Conservation (phyloP, 73 alveolate genomes). For the Paramecium caudatum region DNA sequence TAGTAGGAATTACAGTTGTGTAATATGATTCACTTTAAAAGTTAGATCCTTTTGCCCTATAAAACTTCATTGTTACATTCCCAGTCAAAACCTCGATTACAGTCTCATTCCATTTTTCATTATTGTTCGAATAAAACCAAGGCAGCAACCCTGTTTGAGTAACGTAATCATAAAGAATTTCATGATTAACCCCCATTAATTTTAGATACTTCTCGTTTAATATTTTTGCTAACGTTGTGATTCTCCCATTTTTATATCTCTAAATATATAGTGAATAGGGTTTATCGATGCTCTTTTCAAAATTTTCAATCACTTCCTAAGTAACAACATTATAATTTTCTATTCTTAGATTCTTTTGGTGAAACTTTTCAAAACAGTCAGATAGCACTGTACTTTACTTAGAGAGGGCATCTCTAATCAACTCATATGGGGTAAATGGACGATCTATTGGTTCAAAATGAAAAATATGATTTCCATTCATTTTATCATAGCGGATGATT, state of each 20-base stretch:
- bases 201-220: slow-evolving; percentile 6
- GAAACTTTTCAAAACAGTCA: background rate
- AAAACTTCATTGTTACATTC: too few relatives aligned
- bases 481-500: background rate
- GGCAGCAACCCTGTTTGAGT: slow-evolving; percentile 5
- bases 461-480: background rate
- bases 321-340: background rate
- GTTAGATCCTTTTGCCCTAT: too few relatives aligned
- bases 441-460: slow-evolving; percentile 13
- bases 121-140: too few relatives aligned
- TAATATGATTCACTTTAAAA: too few relatives aligned
- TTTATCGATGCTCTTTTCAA: background rate
- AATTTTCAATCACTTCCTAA: background rate
- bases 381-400: background rate
- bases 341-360: background rate
- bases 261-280: background rate
- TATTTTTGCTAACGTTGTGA: background rate
- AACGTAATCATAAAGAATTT: background rate
- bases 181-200: background rate
- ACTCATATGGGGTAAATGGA: background rate
- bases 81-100: too few relatives aligned
- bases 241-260: background rate
- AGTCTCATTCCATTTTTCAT: too few relatives aligned
- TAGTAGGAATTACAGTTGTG: too few relatives aligned
- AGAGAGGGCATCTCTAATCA: background rate